These are phyloP conservation scores for Cephaloascus albidus DNA, from an alignment of 805 yeast genomes.

Conservation along the genomic window DNA sequence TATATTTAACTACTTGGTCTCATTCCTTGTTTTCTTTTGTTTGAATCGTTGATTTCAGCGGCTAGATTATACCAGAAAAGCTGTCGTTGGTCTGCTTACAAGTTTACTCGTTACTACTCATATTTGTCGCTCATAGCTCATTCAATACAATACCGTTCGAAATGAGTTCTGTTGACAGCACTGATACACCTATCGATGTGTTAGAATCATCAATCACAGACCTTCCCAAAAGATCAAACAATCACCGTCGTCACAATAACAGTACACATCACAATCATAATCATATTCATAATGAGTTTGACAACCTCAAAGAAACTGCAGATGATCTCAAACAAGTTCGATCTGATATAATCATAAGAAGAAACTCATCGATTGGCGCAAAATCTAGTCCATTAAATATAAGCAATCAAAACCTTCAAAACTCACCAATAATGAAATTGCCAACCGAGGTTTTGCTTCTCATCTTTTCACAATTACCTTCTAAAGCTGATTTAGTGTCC, in stretches of 20 bases:
- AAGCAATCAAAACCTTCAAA: constrained; percentile 3
- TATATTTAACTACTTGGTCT: too few relatives aligned
- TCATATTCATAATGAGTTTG: constrained; percentile 9
- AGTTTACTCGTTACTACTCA: too few relatives aligned
- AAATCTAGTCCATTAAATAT: constrained; percentile 14
- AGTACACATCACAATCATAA: neutral
- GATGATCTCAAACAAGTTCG: constrained; percentile 23
- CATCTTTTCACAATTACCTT: constrained; percentile 54
- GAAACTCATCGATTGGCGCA: constrained; percentile 13
- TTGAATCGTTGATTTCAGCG: too few relatives aligned
- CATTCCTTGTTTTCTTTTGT: too few relatives aligned
- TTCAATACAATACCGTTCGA: too few relatives aligned
- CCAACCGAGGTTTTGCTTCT: constrained; percentile 58
- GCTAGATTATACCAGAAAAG: too few relatives aligned
- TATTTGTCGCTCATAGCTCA: too few relatives aligned
- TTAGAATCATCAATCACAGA: neutral
- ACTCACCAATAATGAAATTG: constrained; percentile 32
- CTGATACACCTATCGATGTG: neutral
- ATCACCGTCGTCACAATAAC: neutral
- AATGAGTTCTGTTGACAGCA: neutral
- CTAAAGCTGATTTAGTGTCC: constrained; percentile 49
- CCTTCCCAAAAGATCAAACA: neutral
- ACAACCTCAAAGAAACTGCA: constrained; percentile 16
- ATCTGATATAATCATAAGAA: constrained; percentile 18
- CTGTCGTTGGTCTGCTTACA: too few relatives aligned